Evolutionary conservation across 495 filamentous ascomycete species (phyloP).

Genomic region (Neurospora discreta): DNA sequence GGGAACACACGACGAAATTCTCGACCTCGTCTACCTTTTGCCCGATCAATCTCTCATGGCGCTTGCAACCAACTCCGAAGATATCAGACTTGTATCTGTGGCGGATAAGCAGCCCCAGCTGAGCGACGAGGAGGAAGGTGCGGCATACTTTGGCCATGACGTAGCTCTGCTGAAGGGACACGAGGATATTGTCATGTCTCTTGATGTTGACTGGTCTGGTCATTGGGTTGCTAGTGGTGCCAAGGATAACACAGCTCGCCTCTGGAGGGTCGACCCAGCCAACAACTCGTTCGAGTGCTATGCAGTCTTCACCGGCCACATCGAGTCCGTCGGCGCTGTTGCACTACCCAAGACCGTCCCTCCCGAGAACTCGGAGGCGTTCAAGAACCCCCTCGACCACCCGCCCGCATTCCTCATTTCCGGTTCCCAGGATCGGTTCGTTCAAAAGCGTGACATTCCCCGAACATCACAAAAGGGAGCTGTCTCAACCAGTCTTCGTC

Average conservation of each 20-base stretch:
- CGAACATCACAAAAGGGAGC: slow-evolving; percentile 29
- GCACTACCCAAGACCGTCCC: slow-evolving; percentile 62
- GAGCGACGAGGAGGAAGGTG: slow-evolving; percentile 22
- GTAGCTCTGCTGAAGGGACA: slow-evolving; percentile 77
- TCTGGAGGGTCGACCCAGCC: slow-evolving; percentile 80
- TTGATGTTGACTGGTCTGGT: slow-evolving; percentile 92
- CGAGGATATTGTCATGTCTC: slow-evolving; percentile 86
- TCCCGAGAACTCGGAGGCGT: slow-evolving; percentile 50
- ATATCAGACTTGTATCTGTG: slow-evolving; percentile 69
- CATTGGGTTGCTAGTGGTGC: slow-evolving; percentile 92
- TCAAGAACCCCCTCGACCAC: slow-evolving; percentile 56
- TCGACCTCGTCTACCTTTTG: slow-evolving; percentile 79
- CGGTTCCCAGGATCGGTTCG: slow-evolving; percentile 85
- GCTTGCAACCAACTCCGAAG: slow-evolving; percentile 89
- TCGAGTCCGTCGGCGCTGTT: slow-evolving; percentile 90
- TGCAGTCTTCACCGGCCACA: slow-evolving; percentile 76
- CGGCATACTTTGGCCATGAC: slow-evolving; percentile 74
- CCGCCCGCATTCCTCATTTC: slow-evolving; percentile 79
- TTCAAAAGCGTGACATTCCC: slow-evolving; percentile 79
- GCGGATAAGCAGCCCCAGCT: slow-evolving; percentile 18
- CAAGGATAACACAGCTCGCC: slow-evolving; percentile 87
- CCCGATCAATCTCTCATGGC: slow-evolving; percentile 71
- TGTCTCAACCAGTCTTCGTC: slow-evolving; percentile 56
- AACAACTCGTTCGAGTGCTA: slow-evolving; percentile 66
- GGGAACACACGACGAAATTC: slow-evolving; percentile 94